Base-by-base conservation (phyloP, 805 yeast genomes). In the Schwanniomyces occidentalis region DNA sequence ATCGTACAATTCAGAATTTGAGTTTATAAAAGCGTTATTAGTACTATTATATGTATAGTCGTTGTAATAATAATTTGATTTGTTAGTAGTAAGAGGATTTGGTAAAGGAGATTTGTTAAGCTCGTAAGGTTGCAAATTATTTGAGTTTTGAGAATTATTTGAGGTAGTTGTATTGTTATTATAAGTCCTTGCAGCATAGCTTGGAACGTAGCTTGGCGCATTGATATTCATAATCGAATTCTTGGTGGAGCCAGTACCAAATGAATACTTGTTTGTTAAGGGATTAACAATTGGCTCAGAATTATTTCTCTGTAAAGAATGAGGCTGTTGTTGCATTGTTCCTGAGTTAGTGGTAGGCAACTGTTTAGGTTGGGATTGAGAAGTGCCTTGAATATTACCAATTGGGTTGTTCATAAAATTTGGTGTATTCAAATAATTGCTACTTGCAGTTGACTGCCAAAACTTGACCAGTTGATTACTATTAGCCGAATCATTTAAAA, bases 121-220 rank as follows among this genome's bases (percentile, higher is more conserved):
- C 8, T 35, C 39, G 17, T 16, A 15, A 12, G 14, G 15, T 17
- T 35, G 35, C 8, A 29, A 31, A 26, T 20, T 17, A 13, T 15
- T 32, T 5, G 29, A 22, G 18, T 35, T 38, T 15, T 25, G 27
- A 16, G 17, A 17, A 26, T 30, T 17, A 27, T n/a, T n/a, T 18
- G 22, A 27, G 28, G 28, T 20, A 10, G 30, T 29, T 21, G 35
- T 12, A 6, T 12, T 22, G 29, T 17, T 15, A 19, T 27, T 16
- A 10, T n/a, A 9, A 13, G 34, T 18, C 12, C 29, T 32, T 22
- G 32, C 26, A 13, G 33, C 39, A 25, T 39, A 41, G 16, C 27
- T 34, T n/a, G 65, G 62, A 20, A 45, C 48, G 39, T 61, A 62
- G 38, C 61, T 56, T 5, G 63, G 61, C 1, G 64, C 59, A 39